Conservation (phyloP, 768 basidiomycete species). For the Termitomyces sp. region DNA sequence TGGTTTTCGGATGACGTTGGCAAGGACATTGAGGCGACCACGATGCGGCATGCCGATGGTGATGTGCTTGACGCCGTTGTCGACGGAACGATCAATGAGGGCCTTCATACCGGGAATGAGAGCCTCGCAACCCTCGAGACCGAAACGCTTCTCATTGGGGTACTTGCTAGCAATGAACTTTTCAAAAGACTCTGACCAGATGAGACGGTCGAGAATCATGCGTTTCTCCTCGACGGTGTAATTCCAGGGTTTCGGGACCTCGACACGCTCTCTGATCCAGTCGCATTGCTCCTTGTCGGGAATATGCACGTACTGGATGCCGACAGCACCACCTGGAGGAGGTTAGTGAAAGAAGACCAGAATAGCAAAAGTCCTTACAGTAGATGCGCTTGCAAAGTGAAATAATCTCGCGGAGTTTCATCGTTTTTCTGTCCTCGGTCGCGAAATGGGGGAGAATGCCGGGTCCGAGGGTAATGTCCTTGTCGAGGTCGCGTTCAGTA, state of each 20-base stretch:
- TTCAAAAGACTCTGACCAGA: conserved; percentile 99
- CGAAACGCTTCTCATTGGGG: conserved; percentile 99
- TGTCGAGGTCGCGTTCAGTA: conserved; percentile 89
- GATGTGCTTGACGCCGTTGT: conserved; percentile 91
- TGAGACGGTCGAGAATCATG: conserved; percentile 97
- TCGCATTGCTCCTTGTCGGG: conserved; percentile 98
- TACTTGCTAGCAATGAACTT: conserved; percentile 98
- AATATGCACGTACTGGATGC: conserved; percentile 92
- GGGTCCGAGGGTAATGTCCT: conserved; percentile 90
- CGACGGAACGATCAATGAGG: conserved; percentile 96
- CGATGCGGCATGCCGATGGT: conserved; percentile 99
- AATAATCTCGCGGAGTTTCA: conserved; percentile 91
- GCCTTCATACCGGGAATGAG: conserved; percentile 99
- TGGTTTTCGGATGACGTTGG: conserved; percentile 98
- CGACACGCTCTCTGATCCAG: conserved; percentile 96
- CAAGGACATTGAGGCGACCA: conserved; percentile 95
- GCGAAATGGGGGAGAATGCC: conserved; percentile 97
- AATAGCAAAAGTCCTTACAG: conserved; percentile 41
- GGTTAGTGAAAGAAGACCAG: conserved; percentile 1
- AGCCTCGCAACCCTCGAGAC: conserved; percentile 96
- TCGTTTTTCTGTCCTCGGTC: conserved; percentile 76
- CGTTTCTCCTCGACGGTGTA: conserved; percentile 98
- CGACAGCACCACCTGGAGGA: conserved; percentile 70
- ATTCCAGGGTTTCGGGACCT: conserved; percentile 95
- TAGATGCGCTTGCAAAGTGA: conserved; percentile 88